A percentile compares a stretch with the other conserved stretches of the same genome.
Evolutionary conservation across 805 yeast species (phyloP).

Genomic region (Cyberlindnera sargentensis): DNA sequence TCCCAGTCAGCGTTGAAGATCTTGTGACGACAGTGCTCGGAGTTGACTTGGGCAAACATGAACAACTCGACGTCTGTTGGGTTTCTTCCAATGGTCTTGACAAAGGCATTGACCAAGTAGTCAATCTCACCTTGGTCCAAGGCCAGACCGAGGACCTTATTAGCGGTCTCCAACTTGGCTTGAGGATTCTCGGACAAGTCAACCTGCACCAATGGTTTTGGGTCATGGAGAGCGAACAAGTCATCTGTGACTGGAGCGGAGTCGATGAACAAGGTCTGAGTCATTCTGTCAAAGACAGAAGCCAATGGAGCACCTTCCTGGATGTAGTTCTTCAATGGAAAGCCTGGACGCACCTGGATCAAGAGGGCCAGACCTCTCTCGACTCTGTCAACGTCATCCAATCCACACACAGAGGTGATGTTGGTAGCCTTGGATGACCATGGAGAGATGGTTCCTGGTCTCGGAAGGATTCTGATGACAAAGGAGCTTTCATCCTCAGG

Average conservation of each 20-base stretch:
- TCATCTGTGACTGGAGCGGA: slow-evolving; percentile 61
- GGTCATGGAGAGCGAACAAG: slow-evolving; percentile 68
- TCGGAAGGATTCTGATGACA: slow-evolving; percentile 74
- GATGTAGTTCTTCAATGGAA: slow-evolving; percentile 52
- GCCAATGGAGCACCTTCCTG: slow-evolving; percentile 52
- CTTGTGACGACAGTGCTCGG: slow-evolving; percentile 99
- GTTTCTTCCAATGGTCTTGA: slow-evolving; percentile 65
- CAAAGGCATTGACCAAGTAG: slow-evolving; percentile 79
- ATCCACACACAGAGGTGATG: slow-evolving; percentile 83
- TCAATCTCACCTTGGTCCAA: slow-evolving; percentile 89
- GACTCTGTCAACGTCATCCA: slow-evolving; percentile 68
- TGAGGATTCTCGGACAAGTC: slow-evolving; percentile 47
- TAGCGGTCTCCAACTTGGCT: slow-evolving; percentile 65
- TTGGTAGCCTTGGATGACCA: slow-evolving; percentile 99
- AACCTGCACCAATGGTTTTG: slow-evolving; percentile 76
- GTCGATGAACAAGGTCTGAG: slow-evolving; percentile 60
- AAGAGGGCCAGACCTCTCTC: slow-evolving; percentile 85
- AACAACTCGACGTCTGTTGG: slow-evolving; percentile 97
- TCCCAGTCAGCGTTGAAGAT: slow-evolving; percentile 98
- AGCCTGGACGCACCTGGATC: slow-evolving; percentile 64
- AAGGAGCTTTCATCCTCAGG: slow-evolving; percentile 38
- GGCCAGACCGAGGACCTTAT: slow-evolving; percentile 85
- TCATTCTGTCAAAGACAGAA: slow-evolving; percentile 89
- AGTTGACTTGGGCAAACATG: slow-evolving; percentile 99
- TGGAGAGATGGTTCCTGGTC: slow-evolving; percentile 95